Percentiles rank a stretch among this genome's conserved stretches.
Conservation (phyloP, 1,284 basidiomycete genomes). For the Ceratobasidium sp. region DNA sequence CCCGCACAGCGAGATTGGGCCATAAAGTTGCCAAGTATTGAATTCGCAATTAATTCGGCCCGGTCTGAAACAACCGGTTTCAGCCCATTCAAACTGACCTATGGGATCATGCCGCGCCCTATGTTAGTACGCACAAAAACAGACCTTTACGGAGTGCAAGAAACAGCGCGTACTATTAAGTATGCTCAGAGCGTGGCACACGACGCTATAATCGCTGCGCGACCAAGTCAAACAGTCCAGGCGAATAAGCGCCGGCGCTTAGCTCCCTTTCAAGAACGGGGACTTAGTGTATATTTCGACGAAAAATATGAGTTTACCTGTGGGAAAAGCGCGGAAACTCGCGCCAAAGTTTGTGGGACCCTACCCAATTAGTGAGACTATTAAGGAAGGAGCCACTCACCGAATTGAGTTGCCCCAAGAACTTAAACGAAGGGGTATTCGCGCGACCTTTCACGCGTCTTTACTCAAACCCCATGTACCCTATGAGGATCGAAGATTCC, state of each 20-base stretch:
- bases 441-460: constrained; percentile 40
- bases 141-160: not conserved
- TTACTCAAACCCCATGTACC: constrained; percentile 36
- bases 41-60: constrained; percentile 2
- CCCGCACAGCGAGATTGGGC: not conserved
- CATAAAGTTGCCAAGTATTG: not conserved
- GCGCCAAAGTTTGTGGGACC: constrained; percentile 43
- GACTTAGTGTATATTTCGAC: constrained; percentile 3
- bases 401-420: constrained; percentile 32
- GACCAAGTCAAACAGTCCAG: constrained; percentile 5
- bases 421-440: constrained; percentile 20
- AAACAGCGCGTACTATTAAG: not conserved
- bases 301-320: not conserved
- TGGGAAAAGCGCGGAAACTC: constrained; percentile 13
- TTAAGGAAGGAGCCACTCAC: constrained; percentile 12
- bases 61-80: constrained; percentile 49
- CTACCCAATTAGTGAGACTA: not conserved
- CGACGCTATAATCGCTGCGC: constrained; percentile 14
- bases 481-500: constrained; percentile 38
- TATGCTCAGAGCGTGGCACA: not conserved
- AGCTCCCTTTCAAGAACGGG: not conserved
- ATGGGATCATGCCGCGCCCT: not conserved
- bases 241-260: not conserved
- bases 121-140: not conserved
- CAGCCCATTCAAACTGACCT: constrained; percentile 41